Percentiles rank a stretch among this genome's conserved stretches.
These are phyloP conservation scores for Diaporthe humulicola DNA, from an alignment of 2,329 filamentous ascomycete species.

Conservation along the genomic window DNA sequence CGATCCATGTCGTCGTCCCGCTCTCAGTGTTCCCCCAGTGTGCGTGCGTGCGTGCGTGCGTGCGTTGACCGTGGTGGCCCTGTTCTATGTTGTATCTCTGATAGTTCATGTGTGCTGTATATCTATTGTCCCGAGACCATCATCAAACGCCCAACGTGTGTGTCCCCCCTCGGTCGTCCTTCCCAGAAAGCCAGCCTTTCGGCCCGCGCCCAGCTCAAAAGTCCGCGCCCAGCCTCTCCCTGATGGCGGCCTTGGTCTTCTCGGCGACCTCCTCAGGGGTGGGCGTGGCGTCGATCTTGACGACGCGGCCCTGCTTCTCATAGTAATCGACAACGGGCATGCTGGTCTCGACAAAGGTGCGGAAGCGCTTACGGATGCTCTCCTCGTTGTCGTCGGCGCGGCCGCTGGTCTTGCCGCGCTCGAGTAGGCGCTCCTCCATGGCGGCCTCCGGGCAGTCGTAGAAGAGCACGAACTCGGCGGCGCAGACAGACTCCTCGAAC, in stretches of 20 bases:
- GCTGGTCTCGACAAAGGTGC: conserved; percentile 92
- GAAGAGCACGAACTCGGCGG: conserved; percentile 88
- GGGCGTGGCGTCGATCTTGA: conserved; percentile 82
- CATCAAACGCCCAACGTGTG: conserved; percentile 13
- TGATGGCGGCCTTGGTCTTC: conserved; percentile 65
- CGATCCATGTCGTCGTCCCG: conserved; percentile 22
- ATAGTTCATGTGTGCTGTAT: neutral
- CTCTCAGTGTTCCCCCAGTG: neutral
- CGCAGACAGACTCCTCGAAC: conserved; percentile 92
- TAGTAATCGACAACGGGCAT: conserved; percentile 97
- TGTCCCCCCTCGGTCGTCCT: neutral
- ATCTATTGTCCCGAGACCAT: conserved; percentile 7
- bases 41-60: no score
- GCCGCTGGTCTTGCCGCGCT: conserved; percentile 93
- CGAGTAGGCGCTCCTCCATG: conserved; percentile 86
- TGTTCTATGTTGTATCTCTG: conserved; percentile 33
- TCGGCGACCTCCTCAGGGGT: conserved; percentile 72
- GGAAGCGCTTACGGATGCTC: conserved; percentile 96
- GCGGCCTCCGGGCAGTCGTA: conserved; percentile 92
- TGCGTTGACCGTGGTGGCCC: conserved; percentile 1
- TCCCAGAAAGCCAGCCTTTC: neutral
- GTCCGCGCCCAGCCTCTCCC: conserved; percentile 60
- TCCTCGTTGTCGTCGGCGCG: conserved; percentile 94
- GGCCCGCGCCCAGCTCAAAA: conserved; percentile 48
- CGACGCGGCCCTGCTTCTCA: conserved; percentile 80